phyloP scores from a whole-genome alignment of 495 filamentous ascomycete species.

The Lasiosphaeria hispida region DNA sequence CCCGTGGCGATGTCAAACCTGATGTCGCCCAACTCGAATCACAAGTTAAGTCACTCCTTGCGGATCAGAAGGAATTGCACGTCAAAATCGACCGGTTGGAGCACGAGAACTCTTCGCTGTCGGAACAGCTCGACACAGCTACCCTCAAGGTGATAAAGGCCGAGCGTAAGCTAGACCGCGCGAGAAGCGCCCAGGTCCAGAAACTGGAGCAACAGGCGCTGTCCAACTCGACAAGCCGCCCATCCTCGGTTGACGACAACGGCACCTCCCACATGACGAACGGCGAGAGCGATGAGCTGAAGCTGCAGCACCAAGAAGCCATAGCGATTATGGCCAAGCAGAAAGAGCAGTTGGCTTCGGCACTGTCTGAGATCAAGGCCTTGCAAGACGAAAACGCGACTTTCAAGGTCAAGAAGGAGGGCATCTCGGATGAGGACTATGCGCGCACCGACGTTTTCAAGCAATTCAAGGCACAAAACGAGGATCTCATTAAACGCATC shows the following conservation, averaged over 20 bases:
- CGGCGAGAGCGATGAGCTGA: slow-evolving; percentile 60
- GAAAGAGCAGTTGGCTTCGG: slow-evolving; percentile 78
- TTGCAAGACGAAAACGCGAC: slow-evolving; percentile 77
- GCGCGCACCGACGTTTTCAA: slow-evolving; percentile 91
- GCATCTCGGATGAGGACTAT: slow-evolving; percentile 88
- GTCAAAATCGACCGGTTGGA: slow-evolving; percentile 72
- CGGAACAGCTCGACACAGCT: slow-evolving; percentile 78
- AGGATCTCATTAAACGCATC: slow-evolving; percentile 86
- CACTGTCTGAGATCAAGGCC: slow-evolving; percentile 75
- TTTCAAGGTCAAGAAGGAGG: slow-evolving; percentile 52
- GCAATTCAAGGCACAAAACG: slow-evolving; percentile 80
- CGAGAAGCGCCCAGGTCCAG: slow-evolving; percentile 80
- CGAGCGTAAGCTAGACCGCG: slow-evolving; percentile 87
- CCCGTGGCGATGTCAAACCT: slow-evolving; percentile 50
- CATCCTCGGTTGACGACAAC: slow-evolving; percentile 52
- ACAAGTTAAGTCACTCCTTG: slow-evolving; percentile 69
- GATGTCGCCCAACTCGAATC: slow-evolving; percentile 70
- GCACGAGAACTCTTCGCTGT: slow-evolving; percentile 77
- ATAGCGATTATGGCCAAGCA: slow-evolving; percentile 71
- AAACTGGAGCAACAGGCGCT: slow-evolving; percentile 90
- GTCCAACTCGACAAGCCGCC: slow-evolving; percentile 53
- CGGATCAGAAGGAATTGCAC: slow-evolving; percentile 75
- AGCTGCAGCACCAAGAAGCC: slow-evolving; percentile 65
- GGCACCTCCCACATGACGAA: slow-evolving; percentile 55
- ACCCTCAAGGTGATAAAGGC: slow-evolving; percentile 90